Percentiles rank a stretch among this genome's conserved stretches.
Conservation (phyloP, 768 basidiomycete genomes). For the Lenzites betulinus region DNA sequence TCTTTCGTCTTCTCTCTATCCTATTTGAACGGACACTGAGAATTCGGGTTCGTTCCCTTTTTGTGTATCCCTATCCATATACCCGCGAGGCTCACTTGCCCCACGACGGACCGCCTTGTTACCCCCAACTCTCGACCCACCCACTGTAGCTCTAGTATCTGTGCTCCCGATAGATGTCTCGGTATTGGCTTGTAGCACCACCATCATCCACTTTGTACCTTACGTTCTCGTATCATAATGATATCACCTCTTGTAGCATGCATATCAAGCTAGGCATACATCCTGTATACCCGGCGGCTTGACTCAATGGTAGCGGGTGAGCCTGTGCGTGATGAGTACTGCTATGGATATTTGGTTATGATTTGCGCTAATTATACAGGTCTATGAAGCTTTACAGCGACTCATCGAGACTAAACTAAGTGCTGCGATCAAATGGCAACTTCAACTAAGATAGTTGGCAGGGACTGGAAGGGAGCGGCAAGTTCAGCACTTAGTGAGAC, state of each 20-base stretch:
- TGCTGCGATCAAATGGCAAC: no score
- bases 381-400: no score
- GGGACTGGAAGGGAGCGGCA: no score
- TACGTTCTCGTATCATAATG: not conserved
- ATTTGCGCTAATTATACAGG: no score
- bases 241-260: constrained; percentile 3
- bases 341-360: no score
- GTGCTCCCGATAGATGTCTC: constrained; percentile 4
- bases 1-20: constrained; percentile 2
- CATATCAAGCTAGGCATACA: not conserved
- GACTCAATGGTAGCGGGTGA: no score
- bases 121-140: not conserved
- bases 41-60: constrained; percentile 9
- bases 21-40: constrained; percentile 9
- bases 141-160: constrained; percentile 23
- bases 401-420: no score
- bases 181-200: constrained; percentile 13
- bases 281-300: no score
- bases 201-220: not conserved
- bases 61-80: constrained; percentile 19
- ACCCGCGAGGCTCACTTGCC: constrained; percentile 1
- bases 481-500: no score
- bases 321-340: no score
- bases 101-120: constrained; percentile 2
- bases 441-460: no score